Percentiles rank a stretch among this genome's conserved stretches.
These are phyloP conservation scores for Mikania micrantha DNA, from an alignment of 129 eudicot genomes.

Conservation along the genomic window DNA sequence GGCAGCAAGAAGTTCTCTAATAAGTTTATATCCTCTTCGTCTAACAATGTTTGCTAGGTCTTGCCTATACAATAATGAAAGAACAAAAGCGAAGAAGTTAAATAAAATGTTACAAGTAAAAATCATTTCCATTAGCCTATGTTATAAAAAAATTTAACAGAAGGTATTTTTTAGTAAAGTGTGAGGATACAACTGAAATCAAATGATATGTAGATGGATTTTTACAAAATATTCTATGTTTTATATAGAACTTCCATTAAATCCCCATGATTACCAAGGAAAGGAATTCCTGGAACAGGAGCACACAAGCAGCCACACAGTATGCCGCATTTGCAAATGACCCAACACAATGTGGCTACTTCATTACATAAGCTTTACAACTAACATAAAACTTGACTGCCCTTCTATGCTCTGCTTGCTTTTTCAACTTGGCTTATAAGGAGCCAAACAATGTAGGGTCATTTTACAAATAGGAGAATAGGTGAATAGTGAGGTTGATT, in stretches of 20 bases:
- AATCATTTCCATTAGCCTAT: background rate
- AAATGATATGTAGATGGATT: background rate
- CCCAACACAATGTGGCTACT: background rate
- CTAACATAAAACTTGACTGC: background rate
- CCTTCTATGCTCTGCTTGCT: background rate
- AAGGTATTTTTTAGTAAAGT: background rate
- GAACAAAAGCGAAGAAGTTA: slow-evolving; percentile 7
- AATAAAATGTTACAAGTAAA: background rate
- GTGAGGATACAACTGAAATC: slow-evolving; percentile 8
- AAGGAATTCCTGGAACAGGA: background rate
- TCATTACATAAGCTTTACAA: background rate
- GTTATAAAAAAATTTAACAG: background rate
- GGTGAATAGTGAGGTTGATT: slow-evolving; percentile 1
- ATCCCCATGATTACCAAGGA: slow-evolving; percentile 4
- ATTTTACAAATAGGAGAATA: background rate
- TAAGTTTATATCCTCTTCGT: slow-evolving; percentile 81
- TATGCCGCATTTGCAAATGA: background rate
- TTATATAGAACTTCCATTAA: slow-evolving; percentile 3
- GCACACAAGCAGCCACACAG: slow-evolving; percentile 3
- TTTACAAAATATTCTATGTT: background rate
- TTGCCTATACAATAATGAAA: slow-evolving; percentile 45
- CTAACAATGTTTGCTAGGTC: slow-evolving; percentile 90
- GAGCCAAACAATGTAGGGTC: background rate
- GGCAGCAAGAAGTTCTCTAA: slow-evolving; percentile 60
- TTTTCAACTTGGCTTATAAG: background rate